These are phyloP conservation scores for Botrytis byssoidea DNA, from an alignment of 2,329 filamentous ascomycete species.

Conservation along the genomic window DNA sequence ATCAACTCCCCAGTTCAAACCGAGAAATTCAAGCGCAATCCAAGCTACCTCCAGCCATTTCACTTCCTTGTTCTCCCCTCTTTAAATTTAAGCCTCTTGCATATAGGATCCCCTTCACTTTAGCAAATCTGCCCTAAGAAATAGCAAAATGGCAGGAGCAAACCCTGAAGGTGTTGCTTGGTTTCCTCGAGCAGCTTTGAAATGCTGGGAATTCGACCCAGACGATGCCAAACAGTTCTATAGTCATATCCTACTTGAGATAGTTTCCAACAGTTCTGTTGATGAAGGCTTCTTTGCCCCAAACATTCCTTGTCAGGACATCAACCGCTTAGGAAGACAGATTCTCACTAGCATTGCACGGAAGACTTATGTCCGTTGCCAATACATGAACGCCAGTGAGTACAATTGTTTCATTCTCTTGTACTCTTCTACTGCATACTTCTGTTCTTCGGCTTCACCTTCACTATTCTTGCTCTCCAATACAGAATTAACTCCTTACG, in stretches of 20 bases:
- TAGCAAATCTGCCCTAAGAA: background rate
- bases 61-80: background rate
- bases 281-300: background rate
- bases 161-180: background rate
- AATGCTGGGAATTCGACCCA: background rate
- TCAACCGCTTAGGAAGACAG: background rate
- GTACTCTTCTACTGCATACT: too few relatives aligned
- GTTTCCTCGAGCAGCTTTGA: background rate
- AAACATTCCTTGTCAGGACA: background rate
- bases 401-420: too few relatives aligned
- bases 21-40: background rate
- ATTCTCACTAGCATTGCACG: background rate
- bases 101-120: background rate
- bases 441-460: too few relatives aligned
- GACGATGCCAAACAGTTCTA: background rate
- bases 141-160: background rate
- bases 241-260: background rate
- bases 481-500: too few relatives aligned
- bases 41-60: background rate
- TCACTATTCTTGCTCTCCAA: too few relatives aligned
- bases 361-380: too few relatives aligned
- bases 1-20: background rate
- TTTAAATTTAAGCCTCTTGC: background rate
- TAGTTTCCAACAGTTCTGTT: background rate
- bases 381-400: too few relatives aligned